These are phyloP conservation scores for Solanum paucissectum DNA, from an alignment of 257 asterid species.

Conservation along the genomic window DNA sequence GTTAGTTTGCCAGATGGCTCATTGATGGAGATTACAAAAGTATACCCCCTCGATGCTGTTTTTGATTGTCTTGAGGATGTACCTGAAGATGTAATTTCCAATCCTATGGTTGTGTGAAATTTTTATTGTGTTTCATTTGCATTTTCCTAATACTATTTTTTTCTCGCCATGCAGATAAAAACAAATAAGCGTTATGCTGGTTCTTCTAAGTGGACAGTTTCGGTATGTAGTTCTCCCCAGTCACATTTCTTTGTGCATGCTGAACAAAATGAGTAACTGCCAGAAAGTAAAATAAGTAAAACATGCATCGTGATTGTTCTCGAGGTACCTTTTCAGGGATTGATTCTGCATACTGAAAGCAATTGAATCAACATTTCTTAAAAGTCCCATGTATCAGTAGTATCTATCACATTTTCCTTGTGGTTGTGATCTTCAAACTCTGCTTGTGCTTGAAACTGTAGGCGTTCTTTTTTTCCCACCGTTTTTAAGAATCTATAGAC, in stretches of 20 bases:
- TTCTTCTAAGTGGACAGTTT: conserved; percentile 76
- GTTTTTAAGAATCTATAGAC: neutral
- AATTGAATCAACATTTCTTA: neutral
- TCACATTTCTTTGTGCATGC: neutral
- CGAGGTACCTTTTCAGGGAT: neutral
- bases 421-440: neutral
- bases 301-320: neutral
- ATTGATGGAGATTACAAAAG: conserved; percentile 79
- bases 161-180: conserved; percentile 45
- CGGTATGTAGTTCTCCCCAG: conserved; percentile 16
- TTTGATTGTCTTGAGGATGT: conserved; percentile 67
- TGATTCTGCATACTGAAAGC: neutral
- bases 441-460: neutral
- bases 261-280: neutral
- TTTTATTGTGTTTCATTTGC: neutral
- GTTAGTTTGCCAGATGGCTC: conserved; percentile 84
- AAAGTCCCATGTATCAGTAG: neutral
- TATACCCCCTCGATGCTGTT: conserved; percentile 78
- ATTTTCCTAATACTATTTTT: neutral
- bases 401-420: neutral
- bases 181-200: conserved; percentile 81
- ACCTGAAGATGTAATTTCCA: conserved; percentile 67
- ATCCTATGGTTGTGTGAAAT: neutral
- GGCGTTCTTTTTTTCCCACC: neutral
- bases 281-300: neutral